Base-by-base conservation (phyloP, 2,329 filamentous ascomycete genomes). In the Nigrospora osmanthi region DNA sequence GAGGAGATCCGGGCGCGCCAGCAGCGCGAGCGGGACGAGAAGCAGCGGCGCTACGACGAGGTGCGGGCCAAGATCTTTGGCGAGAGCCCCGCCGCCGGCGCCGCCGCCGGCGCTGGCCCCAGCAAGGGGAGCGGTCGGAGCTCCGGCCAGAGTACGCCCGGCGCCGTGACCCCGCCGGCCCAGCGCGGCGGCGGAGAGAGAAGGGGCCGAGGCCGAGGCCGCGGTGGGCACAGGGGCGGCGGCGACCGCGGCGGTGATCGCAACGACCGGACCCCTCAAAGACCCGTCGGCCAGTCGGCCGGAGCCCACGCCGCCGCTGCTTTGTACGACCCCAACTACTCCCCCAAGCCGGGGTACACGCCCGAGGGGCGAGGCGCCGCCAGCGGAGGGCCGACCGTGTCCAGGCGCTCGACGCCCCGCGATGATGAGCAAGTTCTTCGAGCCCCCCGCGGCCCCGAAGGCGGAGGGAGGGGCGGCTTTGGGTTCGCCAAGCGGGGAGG, bases 1-100 rank as follows among this genome's bases (percentile, higher is more conserved):
- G 87, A 91, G 55, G 85, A 95, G 68, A 78, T 89, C 32, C 81
- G 86, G 49, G 78, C 81, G 19, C 85, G 85, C 58, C 87, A 90
- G 43, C 81, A 89, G 60, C 76, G 78, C 40, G 88, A 95, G 55
- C 78, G 82, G 11, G 89, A 94, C 59, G 89, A 95, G 68, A 95
- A 93, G 69, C 87, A 95, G 69, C 82, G 82, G 46, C 85, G 86
- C 49, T 96, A 96, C 61, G 87, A 94, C 49, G 89, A 95, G 68
- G 87, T 83, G 6, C 78, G 91, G 30, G 88, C 91, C 55, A 85
- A 89, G 61, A 83, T 96, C 45, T 91, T 96, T 63, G 89, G 89
- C 16, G 54, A 47, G 15, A 39, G 38, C 43, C 34, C 38, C n/a
- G 14, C 11, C 10, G 50, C 80, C 78, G 17, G 57, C 53, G 31